phyloP scores from a whole-genome alignment of 2,329 filamentous ascomycete species.

The Tolypocladium album region DNA sequence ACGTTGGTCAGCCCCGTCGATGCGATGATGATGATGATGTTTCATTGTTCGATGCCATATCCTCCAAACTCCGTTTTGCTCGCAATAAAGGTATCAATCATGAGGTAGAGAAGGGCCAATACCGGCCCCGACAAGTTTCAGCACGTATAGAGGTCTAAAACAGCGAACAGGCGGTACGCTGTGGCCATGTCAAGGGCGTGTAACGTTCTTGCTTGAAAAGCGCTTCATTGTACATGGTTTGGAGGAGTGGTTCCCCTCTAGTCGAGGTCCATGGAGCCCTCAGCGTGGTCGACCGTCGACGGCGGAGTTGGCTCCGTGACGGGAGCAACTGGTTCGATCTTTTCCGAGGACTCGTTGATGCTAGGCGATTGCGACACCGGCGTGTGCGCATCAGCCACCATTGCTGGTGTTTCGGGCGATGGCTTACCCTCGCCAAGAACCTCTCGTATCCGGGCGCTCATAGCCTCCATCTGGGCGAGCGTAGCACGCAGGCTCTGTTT shows the following conservation, averaged over 20 bases:
- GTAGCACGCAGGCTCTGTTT: constrained; percentile 35
- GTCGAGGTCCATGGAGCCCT: constrained; percentile 29
- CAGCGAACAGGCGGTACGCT: background rate
- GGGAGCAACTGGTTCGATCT: constrained; percentile 16
- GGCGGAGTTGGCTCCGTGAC: constrained; percentile 28
- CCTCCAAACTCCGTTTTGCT: background rate
- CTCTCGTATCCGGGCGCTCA: constrained; percentile 30
- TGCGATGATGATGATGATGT: background rate
- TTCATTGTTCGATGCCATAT: background rate
- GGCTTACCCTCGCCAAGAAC: constrained; percentile 23
- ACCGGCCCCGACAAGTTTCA: background rate
- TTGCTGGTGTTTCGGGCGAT: constrained; percentile 8
- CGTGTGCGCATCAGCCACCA: constrained; percentile 12
- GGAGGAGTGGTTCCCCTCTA: constrained; percentile 7
- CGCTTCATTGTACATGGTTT: background rate
- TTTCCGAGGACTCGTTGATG: constrained; percentile 12
- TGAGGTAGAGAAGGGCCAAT: background rate
- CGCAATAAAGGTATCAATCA: background rate
- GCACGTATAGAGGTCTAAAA: background rate
- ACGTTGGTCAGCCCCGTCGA: background rate
- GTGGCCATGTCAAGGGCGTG: background rate
- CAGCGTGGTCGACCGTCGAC: constrained; percentile 26
- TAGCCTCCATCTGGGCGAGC: constrained; percentile 33
- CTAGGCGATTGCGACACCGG: constrained; percentile 14
- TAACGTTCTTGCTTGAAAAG: background rate